Percentiles rank a stretch among this genome's conserved stretches.
Evolutionary conservation across 2,329 filamentous ascomycete species (phyloP).

Genomic region (Aspergillus novoparasiticus): DNA sequence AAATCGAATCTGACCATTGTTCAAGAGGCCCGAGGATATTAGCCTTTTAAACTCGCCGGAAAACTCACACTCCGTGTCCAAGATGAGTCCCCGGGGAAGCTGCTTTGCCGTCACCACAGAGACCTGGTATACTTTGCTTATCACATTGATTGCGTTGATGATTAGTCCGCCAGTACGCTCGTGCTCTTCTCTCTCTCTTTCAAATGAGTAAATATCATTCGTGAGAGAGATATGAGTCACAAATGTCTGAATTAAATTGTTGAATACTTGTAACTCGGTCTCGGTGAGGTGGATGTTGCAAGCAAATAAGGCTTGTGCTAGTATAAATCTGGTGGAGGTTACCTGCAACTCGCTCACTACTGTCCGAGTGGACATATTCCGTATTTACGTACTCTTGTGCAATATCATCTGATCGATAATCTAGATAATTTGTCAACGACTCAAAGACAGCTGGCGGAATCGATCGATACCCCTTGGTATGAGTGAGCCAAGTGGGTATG

Average conservation of each 20-base stretch:
- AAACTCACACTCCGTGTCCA: neutral
- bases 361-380: neutral
- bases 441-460: neutral
- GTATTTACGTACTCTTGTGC: neutral
- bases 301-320: neutral
- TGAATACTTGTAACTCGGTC: neutral
- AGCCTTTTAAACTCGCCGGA: neutral
- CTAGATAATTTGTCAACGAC: neutral
- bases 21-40: neutral
- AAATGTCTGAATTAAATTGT: neutral
- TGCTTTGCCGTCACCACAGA: neutral
- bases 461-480: neutral
- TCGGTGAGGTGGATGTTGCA: neutral
- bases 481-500: neutral
- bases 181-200: neutral
- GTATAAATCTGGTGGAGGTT: neutral
- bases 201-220: neutral
- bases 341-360: neutral
- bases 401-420: neutral
- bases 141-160: neutral
- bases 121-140: neutral
- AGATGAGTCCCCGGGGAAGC: neutral
- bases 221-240: neutral
- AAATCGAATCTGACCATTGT: neutral
- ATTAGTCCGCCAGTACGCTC: neutral